Percentiles rank a stretch among this genome's conserved stretches.
phyloP scores from a whole-genome alignment of 192 early-diverging fungal species.

The Helicostylum pulchrum region DNA sequence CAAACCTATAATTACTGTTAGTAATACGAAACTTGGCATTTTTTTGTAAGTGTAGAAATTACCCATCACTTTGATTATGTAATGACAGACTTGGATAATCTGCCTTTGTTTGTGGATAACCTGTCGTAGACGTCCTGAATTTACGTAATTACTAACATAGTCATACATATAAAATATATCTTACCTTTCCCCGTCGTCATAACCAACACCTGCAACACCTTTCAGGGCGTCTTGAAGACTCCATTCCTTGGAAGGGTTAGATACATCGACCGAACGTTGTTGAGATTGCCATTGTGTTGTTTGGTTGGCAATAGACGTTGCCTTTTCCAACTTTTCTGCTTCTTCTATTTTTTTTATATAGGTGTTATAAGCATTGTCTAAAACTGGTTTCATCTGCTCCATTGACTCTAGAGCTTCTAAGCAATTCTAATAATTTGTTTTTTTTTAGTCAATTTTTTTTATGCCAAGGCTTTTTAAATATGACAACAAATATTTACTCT shows the following conservation, averaged over 20 bases:
- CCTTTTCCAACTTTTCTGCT: not conserved
- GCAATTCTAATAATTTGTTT: constrained; percentile 42
- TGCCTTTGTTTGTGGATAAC: not conserved
- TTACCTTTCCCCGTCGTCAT: constrained; percentile 1
- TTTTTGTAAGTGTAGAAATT: too few species aligned
- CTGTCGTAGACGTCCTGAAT: not conserved
- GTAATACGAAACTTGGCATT: too few species aligned
- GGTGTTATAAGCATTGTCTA: constrained; percentile 32
- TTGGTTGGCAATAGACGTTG: constrained; percentile 4
- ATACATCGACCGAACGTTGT: constrained; percentile 3
- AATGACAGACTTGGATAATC: constrained; percentile 15
- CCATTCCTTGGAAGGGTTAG: constrained; percentile 21
- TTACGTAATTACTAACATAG: too few species aligned
- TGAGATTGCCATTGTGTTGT: constrained; percentile 8
- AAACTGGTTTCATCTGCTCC: constrained; percentile 53
- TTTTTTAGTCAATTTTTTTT: constrained; percentile 24
- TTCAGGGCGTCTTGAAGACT: constrained; percentile 33
- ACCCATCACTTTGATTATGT: constrained; percentile 36
- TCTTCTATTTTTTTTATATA: constrained; percentile 1
- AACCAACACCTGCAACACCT: constrained; percentile 25
- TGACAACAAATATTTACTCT: constrained; percentile 26
- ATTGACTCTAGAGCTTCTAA: constrained; percentile 51
- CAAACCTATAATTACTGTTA: not conserved
- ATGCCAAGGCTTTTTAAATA: not conserved
- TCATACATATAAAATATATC: not conserved